phyloP scores from a whole-genome alignment of 2,329 filamentous ascomycete species.

The Penicillium sp. region DNA sequence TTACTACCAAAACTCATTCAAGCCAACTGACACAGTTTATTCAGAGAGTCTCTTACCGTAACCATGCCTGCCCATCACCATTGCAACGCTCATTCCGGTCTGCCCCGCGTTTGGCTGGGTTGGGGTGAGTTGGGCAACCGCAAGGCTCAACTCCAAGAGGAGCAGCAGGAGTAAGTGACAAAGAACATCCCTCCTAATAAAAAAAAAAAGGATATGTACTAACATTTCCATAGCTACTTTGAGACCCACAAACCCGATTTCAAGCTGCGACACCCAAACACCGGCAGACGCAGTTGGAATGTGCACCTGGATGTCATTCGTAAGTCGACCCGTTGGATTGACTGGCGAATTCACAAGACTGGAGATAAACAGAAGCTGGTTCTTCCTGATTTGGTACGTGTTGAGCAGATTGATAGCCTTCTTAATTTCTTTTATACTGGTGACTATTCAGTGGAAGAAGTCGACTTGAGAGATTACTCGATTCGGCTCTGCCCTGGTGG shows the following conservation, averaged over 20 bases:
- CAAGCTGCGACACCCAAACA: background rate
- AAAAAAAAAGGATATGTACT: background rate
- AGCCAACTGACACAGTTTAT: background rate
- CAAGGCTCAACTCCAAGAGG: constrained; percentile 2
- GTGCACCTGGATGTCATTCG: constrained; percentile 2
- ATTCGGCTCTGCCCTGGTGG: background rate
- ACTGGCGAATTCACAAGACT: background rate
- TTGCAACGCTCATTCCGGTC: background rate
- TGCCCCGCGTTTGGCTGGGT: constrained; percentile 5
- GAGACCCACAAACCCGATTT: background rate
- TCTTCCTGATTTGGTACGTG: background rate
- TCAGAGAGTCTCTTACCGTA: background rate
- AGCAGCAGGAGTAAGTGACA: constrained; percentile 1
- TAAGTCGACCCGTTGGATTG: constrained; percentile 2
- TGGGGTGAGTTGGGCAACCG: constrained; percentile 6
- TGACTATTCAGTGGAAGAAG: constrained; percentile 12
- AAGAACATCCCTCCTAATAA: background rate
- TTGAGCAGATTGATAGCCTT: constrained; percentile 4
- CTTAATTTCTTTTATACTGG: constrained; percentile 14
- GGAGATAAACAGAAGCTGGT: background rate
- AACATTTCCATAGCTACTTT: background rate
- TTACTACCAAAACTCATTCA: background rate
- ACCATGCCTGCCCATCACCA: background rate
- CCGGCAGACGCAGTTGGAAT: background rate
- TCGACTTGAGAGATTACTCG: background rate